Conservation (phyloP, 768 basidiomycete species). For the Chalciporus piperatus region DNA sequence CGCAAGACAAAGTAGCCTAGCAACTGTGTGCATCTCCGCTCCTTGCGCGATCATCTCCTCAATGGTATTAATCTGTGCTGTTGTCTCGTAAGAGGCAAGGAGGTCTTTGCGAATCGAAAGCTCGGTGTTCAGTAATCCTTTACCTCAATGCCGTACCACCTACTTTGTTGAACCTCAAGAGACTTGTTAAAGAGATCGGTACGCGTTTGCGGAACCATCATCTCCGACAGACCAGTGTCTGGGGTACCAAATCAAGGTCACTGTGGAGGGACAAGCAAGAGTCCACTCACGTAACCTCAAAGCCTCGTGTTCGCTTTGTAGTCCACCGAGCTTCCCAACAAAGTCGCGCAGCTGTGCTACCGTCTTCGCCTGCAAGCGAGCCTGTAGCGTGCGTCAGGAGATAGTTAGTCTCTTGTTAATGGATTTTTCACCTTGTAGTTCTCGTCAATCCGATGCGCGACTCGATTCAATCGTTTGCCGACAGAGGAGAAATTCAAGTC, state of each 20-base stretch:
- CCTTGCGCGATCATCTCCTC: slow-evolving; percentile 90
- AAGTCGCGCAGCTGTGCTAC: slow-evolving; percentile 91
- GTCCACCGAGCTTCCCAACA: slow-evolving; percentile 89
- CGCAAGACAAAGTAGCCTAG: slow-evolving; percentile 82
- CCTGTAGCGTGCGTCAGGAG: slow-evolving; percentile 39
- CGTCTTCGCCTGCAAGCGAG: slow-evolving; percentile 83
- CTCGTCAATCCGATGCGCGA: slow-evolving; percentile 83
- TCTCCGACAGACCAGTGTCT: slow-evolving; percentile 96
- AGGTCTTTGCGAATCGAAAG: slow-evolving; percentile 55
- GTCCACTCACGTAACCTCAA: slow-evolving; percentile 73
- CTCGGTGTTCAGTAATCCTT: slow-evolving; percentile 7
- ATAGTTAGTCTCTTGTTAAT: background rate
- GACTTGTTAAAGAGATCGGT: slow-evolving; percentile 89
- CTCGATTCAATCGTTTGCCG: slow-evolving; percentile 73
- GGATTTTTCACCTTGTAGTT: slow-evolving; percentile 73
- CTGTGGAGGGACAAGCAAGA: background rate
- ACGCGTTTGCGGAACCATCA: slow-evolving; percentile 79
- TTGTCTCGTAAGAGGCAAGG: slow-evolving; percentile 87
- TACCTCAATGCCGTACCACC: slow-evolving; percentile 18
- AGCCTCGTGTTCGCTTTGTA: slow-evolving; percentile 90
- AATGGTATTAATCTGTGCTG: slow-evolving; percentile 77
- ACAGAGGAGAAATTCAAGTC: slow-evolving; percentile 93
- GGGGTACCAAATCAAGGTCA: slow-evolving; percentile 2
- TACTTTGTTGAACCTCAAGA: slow-evolving; percentile 95
- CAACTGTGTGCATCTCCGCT: slow-evolving; percentile 72